Conservation (phyloP, 1,284 basidiomycete genomes). For the Puccinia triticina region DNA sequence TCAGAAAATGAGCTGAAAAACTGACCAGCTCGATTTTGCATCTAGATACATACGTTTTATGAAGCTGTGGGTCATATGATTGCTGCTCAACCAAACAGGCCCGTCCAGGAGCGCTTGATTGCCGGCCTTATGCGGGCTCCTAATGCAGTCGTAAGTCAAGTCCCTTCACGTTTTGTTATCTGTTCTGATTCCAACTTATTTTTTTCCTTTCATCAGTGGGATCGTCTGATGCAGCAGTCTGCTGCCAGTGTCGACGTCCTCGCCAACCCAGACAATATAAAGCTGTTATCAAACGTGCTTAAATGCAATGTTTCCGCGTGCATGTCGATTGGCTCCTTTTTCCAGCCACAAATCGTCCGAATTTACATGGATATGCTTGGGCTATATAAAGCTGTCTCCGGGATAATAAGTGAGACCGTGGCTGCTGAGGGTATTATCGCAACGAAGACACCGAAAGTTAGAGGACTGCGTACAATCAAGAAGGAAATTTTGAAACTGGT, state of each 20-base stretch:
- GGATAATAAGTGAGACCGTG: slow-evolving; percentile 94
- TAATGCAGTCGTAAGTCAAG: slow-evolving; percentile 71
- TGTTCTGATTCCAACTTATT: slow-evolving; percentile 13
- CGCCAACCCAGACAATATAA: slow-evolving; percentile 88
- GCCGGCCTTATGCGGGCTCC: slow-evolving; percentile 95
- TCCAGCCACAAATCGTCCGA: slow-evolving; percentile 90
- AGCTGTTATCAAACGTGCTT: slow-evolving; percentile 93
- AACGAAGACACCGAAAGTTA: slow-evolving; percentile 95
- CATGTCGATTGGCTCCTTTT: slow-evolving; percentile 94
- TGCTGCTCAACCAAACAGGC: slow-evolving; percentile 95
- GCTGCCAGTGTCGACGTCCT: slow-evolving; percentile 90
- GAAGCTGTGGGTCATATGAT: slow-evolving; percentile 99
- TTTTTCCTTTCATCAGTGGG: slow-evolving; percentile 67
- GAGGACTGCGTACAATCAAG: slow-evolving; percentile 93
- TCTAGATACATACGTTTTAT: slow-evolving; percentile 60
- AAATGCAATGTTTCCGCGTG: slow-evolving; percentile 99
- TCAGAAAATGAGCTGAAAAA: slow-evolving; percentile 49
- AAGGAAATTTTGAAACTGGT: slow-evolving; percentile 94
- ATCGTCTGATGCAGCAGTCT: slow-evolving; percentile 94
- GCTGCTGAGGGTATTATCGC: slow-evolving; percentile 75
- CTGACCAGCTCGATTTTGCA: slow-evolving; percentile 57
- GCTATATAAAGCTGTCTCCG: slow-evolving; percentile 94
- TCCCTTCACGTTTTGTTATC: neutral
- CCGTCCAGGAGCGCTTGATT: slow-evolving; percentile 93
- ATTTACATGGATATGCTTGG: slow-evolving; percentile 99